Conservation (phyloP, 108 stramenopile species). For the Skeletonema marinoi region DNA sequence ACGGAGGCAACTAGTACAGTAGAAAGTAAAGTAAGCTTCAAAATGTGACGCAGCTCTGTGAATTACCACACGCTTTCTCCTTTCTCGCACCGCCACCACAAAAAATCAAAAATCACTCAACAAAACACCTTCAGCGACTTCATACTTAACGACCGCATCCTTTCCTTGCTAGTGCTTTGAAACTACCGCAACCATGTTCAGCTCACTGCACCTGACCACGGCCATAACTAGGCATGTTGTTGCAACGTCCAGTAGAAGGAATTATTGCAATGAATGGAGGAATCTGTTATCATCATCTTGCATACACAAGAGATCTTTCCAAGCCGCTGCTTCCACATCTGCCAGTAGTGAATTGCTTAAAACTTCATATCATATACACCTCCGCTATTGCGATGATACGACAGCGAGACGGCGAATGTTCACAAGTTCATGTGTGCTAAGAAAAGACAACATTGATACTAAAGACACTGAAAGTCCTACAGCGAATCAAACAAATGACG, state of each 20-base stretch:
- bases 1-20: neutral
- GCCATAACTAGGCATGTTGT: neutral
- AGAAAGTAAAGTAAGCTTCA: too few species aligned
- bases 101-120: too few species aligned
- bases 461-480: neutral
- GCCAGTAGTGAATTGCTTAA: neutral
- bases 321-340: neutral
- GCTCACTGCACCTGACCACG: neutral
- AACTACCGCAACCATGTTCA: neutral
- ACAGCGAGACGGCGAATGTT: neutral
- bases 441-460: neutral
- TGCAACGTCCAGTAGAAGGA: neutral
- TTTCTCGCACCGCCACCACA: too few species aligned
- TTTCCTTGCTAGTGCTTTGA: too few species aligned
- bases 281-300: neutral
- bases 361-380: neutral
- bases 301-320: neutral
- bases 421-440: neutral
- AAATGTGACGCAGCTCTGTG: too few species aligned
- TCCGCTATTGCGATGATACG: neutral
- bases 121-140: too few species aligned
- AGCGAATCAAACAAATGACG: neutral
- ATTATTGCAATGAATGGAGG: neutral
- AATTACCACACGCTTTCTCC: too few species aligned
- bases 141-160: too few species aligned